Evolutionary conservation across 2,329 filamentous ascomycete species (phyloP).

Genomic region (Nemania sp.): DNA sequence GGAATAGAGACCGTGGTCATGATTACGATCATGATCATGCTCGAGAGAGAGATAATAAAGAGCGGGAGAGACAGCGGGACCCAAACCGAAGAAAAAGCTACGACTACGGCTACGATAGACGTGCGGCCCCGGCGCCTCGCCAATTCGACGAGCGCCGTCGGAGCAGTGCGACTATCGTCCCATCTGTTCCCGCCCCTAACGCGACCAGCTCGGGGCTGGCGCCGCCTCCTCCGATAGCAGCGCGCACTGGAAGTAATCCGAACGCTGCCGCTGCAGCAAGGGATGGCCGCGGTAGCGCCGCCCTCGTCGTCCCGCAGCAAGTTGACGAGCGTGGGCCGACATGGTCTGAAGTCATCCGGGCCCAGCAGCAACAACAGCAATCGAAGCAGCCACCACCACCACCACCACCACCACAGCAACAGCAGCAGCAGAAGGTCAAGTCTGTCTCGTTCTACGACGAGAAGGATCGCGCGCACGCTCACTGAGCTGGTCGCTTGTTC

Average conservation of each 20-base stretch:
- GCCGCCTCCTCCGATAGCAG: no score
- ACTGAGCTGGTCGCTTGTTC: background rate
- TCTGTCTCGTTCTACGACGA: conserved; percentile 19
- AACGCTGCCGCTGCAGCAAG: background rate
- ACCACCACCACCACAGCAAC: no score
- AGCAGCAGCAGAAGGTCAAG: conserved; percentile 13
- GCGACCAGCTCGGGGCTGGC: no score
- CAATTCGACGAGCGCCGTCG: conserved; percentile 15
- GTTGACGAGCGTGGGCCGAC: conserved; percentile 37
- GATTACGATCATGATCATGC: no score
- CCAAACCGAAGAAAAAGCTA: background rate
- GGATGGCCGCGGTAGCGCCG: background rate
- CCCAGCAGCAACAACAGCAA: conserved; percentile 17
- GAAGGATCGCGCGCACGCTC: conserved; percentile 7
- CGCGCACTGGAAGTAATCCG: no score
- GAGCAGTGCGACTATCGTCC: background rate
- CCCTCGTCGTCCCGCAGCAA: conserved; percentile 16
- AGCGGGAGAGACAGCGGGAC: background rate
- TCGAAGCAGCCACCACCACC: no score
- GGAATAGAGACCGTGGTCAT: background rate
- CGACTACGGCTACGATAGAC: conserved; percentile 13
- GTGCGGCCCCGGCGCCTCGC: conserved; percentile 6
- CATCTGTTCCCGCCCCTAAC: no score
- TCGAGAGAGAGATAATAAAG: background rate
- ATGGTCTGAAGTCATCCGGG: conserved; percentile 40